These are phyloP conservation scores for Lepidium campestre DNA, from an alignment of 441 rosid genomes.

Conservation along the genomic window DNA sequence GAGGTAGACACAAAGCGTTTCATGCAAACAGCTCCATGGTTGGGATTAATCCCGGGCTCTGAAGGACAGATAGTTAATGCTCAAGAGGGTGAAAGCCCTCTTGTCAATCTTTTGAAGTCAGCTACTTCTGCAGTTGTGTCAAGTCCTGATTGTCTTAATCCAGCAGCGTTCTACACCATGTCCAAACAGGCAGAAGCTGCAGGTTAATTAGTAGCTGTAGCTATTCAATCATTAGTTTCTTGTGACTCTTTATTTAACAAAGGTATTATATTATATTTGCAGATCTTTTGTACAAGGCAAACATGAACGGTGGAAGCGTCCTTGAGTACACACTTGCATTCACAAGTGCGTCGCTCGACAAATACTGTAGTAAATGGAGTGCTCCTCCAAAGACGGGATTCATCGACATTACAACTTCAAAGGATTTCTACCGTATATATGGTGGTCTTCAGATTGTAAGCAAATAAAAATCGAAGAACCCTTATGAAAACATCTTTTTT, in stretches of 20 bases:
- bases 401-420: slow-evolving; percentile 90
- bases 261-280: slow-evolving; percentile 26
- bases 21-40: slow-evolving; percentile 97
- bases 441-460: slow-evolving; percentile 98
- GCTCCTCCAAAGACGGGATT: slow-evolving; percentile 95
- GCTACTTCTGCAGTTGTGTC: slow-evolving; percentile 76
- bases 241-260: background rate
- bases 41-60: slow-evolving; percentile 77
- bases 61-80: slow-evolving; percentile 88
- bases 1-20: slow-evolving; percentile 81
- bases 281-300: slow-evolving; percentile 97
- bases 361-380: slow-evolving; percentile 95
- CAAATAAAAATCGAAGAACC: background rate
- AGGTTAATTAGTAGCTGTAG: slow-evolving; percentile 39
- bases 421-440: slow-evolving; percentile 89
- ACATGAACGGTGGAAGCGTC: slow-evolving; percentile 86
- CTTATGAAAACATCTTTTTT: background rate
- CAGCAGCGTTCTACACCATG: slow-evolving; percentile 86
- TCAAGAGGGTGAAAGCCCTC: slow-evolving; percentile 81
- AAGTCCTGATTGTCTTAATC: slow-evolving; percentile 71
- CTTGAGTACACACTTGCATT: slow-evolving; percentile 98
- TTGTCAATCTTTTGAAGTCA: slow-evolving; percentile 86
- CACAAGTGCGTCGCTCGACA: slow-evolving; percentile 92
- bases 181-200: slow-evolving; percentile 99
- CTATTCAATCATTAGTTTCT: background rate